Evolutionary conservation across 2,329 filamentous ascomycete species (phyloP), one percentile per base, ranked within the genome.

Genomic region (Claviceps paspali): DNA sequence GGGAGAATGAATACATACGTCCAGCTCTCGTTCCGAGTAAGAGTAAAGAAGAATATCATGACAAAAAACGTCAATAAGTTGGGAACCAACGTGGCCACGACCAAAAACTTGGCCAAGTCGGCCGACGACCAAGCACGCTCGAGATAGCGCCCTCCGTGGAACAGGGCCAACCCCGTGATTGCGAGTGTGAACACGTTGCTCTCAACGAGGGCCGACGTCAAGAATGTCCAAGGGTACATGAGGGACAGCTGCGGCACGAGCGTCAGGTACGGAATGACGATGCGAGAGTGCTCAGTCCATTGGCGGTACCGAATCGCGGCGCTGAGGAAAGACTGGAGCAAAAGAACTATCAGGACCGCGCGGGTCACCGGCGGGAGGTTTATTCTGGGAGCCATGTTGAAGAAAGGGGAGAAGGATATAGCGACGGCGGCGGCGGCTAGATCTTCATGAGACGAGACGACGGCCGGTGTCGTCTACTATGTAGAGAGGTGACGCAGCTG

Each of bases 281-380:
- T 77, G 53, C 69, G 67, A 50, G 64, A 71, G 57, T 73, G 65
- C 51, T 63, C 68, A 35, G 63, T 70, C 70, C 76, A 80, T 61
- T 80, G 73, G 43, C 73, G 69, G 53, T 82, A 82, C 39, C 83
- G 74, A 58, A 92, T 76, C 47, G 78, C 69, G 46, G 82, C 79
- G 62, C 87, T 91, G 52, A 95, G 68, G 49, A 91, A 62, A 36
- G 86, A 92, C 60, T 94, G 78, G 45, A 76, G 63, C 45, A 86
- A 59, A 41, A 94, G 71, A 42, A 70, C 69, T 52, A 82, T 73
- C 49, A 98, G 78, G 39, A 88, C 69, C 49, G 74, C 76, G 45
- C 91, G 80, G 33, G 91, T 96, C 48, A 94, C 75, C 22, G 91
- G 88, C 42, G 91, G 91, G 45, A 96, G 79, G 54, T 92, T 95